These are phyloP conservation scores for Cladosporium sp. DNA, from an alignment of 2,329 filamentous ascomycete genomes.

Conservation along the genomic window DNA sequence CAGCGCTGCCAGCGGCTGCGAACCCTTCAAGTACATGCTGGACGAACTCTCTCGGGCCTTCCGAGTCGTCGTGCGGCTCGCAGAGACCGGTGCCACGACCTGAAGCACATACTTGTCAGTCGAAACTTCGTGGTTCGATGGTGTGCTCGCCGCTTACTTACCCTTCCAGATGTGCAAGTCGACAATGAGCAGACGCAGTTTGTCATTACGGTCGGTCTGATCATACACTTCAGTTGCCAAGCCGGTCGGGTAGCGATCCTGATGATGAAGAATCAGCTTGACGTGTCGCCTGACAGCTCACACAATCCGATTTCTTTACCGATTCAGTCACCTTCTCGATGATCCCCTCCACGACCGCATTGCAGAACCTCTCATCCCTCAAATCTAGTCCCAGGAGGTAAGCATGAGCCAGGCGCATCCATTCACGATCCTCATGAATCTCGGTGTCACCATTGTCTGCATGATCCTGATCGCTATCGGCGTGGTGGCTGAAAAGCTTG, in stretches of 20 bases:
- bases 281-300: background rate
- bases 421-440: conserved; percentile 16
- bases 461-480: conserved; percentile 11
- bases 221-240: conserved; percentile 18
- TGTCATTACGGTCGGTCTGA: conserved; percentile 11
- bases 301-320: background rate
- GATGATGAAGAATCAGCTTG: background rate
- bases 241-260: conserved; percentile 16
- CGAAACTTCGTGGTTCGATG: background rate
- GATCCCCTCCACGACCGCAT: conserved; percentile 19
- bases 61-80: conserved; percentile 17
- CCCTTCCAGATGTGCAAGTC: conserved; percentile 22
- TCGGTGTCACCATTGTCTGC: conserved; percentile 4
- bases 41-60: conserved; percentile 14
- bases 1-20: conserved; percentile 1
- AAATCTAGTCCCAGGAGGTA: conserved; percentile 23
- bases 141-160: background rate
- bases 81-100: conserved; percentile 11
- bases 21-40: conserved; percentile 9
- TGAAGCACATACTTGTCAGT: background rate
- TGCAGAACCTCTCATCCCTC: conserved; percentile 22
- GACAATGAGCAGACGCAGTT: conserved; percentile 17
- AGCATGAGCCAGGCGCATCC: conserved; percentile 15
- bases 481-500: background rate
- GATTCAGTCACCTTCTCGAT: conserved; percentile 10